Base-by-base conservation (phyloP, 495 filamentous ascomycete genomes). In the Hypomontagnella monticulosa region DNA sequence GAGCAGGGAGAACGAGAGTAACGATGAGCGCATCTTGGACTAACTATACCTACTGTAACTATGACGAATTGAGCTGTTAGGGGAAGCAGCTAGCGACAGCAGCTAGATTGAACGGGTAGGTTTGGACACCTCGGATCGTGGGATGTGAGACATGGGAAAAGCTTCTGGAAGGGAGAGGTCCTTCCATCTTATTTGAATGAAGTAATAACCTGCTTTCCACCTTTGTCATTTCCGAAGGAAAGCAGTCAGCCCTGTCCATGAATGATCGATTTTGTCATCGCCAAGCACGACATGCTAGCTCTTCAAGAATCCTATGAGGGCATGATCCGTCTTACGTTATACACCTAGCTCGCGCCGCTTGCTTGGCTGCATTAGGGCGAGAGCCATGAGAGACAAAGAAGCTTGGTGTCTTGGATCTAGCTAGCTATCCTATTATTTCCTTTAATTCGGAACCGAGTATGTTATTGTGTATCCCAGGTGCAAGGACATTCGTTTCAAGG, bases 1-100 rank as follows among this genome's bases (percentile, higher is more conserved):
- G 23, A 71, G 56, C 9, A 61, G 6, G 11, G 40, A 63, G 33
- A 71, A 23, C 6, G 53, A 37, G 48, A 62, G 32, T 19, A 67
- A 15, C 18, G 41, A 4, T 33, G 58, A 32, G 34, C 46, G 58
- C 64, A 67, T 67, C 47, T 43, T 62, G 41, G 27, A n/a, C 20
- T n/a, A n/a, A n/a, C n/a, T n/a, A n/a, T n/a, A n/a, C n/a, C n/a
- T n/a, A n/a, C n/a, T n/a, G n/a, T n/a, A n/a, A 43, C 16, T 61
- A 36, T 49, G 16, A 7, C 9, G 3, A 5, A 48, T 30, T 18
- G 47, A 49, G 36, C 14, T 34, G 52, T 42, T n/a, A 16, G 60
- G 49, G 23, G 37, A 8, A 41, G 23, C 23, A 6, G 23, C 23
- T 27, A 27, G 6, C 23, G 23, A 6, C 23, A 27, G 6, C 23